phyloP scores from a whole-genome alignment of 306 rosid genomes.

The Cucurbita pepo region DNA sequence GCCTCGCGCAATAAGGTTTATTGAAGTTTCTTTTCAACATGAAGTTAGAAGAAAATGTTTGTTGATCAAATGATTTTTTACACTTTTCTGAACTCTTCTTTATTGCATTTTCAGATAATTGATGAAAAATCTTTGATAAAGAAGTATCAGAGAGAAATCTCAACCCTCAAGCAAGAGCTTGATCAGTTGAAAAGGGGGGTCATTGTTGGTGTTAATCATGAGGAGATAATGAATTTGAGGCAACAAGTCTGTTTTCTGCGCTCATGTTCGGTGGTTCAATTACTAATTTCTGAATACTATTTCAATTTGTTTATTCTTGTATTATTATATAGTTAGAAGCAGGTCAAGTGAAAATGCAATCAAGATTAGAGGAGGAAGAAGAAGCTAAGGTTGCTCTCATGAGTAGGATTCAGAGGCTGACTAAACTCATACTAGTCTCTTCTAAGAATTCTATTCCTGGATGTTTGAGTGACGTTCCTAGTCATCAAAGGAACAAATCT shows the following conservation, averaged over 20 bases:
- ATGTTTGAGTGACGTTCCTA: slow-evolving; percentile 57
- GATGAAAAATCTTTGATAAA: slow-evolving; percentile 95
- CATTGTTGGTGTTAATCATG: slow-evolving; percentile 74
- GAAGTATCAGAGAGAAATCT: slow-evolving; percentile 94
- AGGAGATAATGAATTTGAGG: slow-evolving; percentile 72
- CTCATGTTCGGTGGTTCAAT: neutral
- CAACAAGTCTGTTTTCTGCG: slow-evolving; percentile 54
- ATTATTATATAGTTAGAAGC: slow-evolving; percentile 60
- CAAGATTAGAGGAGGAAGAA: slow-evolving; percentile 98
- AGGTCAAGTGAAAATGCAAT: slow-evolving; percentile 98
- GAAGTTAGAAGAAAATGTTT: neutral
- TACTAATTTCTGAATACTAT: neutral
- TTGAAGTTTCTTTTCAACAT: slow-evolving; percentile 3
- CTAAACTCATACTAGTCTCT: slow-evolving; percentile 95
- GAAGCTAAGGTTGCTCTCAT: slow-evolving; percentile 97
- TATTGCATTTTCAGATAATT: slow-evolving; percentile 54
- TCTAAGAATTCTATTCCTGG: slow-evolving; percentile 86
- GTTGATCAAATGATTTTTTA: neutral
- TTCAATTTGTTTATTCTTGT: neutral
- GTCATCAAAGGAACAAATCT: slow-evolving; percentile 59
- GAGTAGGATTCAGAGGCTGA: slow-evolving; percentile 99
- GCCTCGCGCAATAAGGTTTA: slow-evolving; percentile 93
- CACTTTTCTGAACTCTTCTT: neutral
- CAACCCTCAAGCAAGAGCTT: slow-evolving; percentile 78
- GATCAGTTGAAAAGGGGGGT: slow-evolving; percentile 84